Percentiles rank a stretch among this genome's conserved stretches.
phyloP scores from a whole-genome alignment of 2,329 filamentous ascomycete genomes.

The Coleophoma eucalyptorum region DNA sequence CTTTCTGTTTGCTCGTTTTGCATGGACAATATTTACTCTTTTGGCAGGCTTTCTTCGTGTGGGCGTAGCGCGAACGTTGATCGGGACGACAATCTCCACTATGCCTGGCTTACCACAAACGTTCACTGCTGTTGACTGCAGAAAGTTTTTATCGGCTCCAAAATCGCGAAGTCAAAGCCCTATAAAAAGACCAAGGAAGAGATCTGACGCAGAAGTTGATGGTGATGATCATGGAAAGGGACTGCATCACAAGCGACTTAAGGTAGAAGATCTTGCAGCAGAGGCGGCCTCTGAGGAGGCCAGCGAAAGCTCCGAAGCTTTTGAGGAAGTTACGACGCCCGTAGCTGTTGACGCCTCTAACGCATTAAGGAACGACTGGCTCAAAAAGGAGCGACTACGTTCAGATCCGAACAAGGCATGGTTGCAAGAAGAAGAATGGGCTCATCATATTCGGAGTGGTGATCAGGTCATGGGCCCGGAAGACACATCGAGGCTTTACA shows the following conservation, averaged over 20 bases:
- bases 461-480: neutral
- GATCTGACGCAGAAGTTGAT: neutral
- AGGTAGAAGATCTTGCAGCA: neutral
- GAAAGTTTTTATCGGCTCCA: neutral
- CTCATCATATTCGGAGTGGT: neutral
- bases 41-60: neutral
- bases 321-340: neutral
- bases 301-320: neutral
- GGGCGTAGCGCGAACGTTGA: constrained; percentile 1
- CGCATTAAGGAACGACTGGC: neutral
- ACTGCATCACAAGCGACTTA: too few relatives aligned
- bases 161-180: neutral
- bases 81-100: neutral
- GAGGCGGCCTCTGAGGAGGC: neutral
- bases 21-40: constrained; percentile 6
- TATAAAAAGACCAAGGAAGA: neutral
- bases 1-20: constrained; percentile 7
- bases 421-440: neutral
- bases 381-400: neutral
- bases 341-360: neutral
- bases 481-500: neutral
- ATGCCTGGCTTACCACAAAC: neutral
- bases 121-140: neutral
- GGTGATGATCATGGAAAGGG: too few relatives aligned
- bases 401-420: neutral